Conservation (phyloP, 2,329 filamentous ascomycete species). For the Fusarium caatingaense region DNA sequence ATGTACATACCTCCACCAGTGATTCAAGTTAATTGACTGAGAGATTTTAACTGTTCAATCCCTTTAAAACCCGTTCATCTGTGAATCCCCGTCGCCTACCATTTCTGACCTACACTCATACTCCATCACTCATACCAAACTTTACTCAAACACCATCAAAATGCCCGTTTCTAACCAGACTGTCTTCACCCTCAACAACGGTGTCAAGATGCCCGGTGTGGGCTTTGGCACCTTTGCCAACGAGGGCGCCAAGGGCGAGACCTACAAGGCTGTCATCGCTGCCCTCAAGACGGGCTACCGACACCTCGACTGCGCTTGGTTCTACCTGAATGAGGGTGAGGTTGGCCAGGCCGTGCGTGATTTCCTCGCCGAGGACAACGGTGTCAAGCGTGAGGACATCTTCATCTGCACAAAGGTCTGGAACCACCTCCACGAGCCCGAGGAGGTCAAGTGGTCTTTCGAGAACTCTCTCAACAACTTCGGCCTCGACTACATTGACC, state of each 20-base stretch:
- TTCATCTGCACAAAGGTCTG: constrained; percentile 70
- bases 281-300: constrained; percentile 60
- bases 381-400: constrained; percentile 52
- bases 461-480: constrained; percentile 62
- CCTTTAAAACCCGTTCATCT: constrained; percentile 27
- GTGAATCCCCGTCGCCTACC: not conserved
- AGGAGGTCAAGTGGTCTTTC: constrained; percentile 61
- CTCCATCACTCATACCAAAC: constrained; percentile 5
- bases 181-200: constrained; percentile 61
- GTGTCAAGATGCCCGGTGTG: constrained; percentile 69
- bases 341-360: constrained; percentile 57
- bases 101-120: constrained; percentile 15
- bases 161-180: constrained; percentile 45
- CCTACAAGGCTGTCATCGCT: constrained; percentile 50
- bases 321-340: constrained; percentile 59
- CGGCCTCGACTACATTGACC: constrained; percentile 63
- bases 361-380: constrained; percentile 45
- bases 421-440: constrained; percentile 65
- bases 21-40: constrained; percentile 14
- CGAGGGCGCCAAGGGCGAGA: constrained; percentile 60
- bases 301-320: constrained; percentile 61
- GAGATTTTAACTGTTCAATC: constrained; percentile 15
- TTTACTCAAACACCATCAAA: constrained; percentile 15
- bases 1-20: constrained; percentile 13
- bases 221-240: constrained; percentile 76